Conservation (phyloP, 495 filamentous ascomycete genomes). For the Podospora comata region DNA sequence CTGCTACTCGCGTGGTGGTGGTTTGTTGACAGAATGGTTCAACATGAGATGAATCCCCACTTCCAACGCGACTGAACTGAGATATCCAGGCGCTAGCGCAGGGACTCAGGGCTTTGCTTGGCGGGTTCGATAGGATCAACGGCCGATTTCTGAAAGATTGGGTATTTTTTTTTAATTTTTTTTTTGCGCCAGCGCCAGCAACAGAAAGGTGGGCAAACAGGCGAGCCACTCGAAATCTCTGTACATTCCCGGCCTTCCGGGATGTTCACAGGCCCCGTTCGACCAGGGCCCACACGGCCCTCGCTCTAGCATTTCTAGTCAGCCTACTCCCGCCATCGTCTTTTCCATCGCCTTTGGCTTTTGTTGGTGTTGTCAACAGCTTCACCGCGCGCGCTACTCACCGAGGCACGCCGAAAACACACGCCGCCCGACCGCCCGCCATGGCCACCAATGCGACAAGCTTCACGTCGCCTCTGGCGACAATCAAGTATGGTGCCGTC, state of each 20-base stretch:
- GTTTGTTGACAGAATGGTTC: background rate
- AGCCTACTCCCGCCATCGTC: background rate
- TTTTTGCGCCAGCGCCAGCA: background rate
- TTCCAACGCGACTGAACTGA: background rate
- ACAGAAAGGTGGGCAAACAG: background rate
- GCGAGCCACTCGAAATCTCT: constrained; percentile 1
- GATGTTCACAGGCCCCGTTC: background rate
- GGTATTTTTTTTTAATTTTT: background rate
- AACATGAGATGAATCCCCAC: background rate
- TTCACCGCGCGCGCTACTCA: background rate
- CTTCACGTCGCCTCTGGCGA: constrained; percentile 74
- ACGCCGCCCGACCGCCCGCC: constrained; percentile 17
- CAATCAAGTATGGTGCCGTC: constrained; percentile 52
- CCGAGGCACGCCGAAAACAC: background rate
- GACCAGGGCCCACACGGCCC: background rate
- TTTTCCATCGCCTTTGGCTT: constrained; percentile 9
- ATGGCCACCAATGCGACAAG: constrained; percentile 67
- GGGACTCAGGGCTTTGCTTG: background rate
- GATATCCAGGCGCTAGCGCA: background rate
- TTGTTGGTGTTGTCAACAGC: background rate
- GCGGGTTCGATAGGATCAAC: background rate
- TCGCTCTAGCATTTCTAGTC: constrained; percentile 3
- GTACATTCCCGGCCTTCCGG: constrained; percentile 3
- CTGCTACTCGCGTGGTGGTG: background rate
- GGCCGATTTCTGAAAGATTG: background rate